Evolutionary conservation across 2,329 filamentous ascomycete genomes (phyloP).

Genomic region (Bipolaris sorokiniana): DNA sequence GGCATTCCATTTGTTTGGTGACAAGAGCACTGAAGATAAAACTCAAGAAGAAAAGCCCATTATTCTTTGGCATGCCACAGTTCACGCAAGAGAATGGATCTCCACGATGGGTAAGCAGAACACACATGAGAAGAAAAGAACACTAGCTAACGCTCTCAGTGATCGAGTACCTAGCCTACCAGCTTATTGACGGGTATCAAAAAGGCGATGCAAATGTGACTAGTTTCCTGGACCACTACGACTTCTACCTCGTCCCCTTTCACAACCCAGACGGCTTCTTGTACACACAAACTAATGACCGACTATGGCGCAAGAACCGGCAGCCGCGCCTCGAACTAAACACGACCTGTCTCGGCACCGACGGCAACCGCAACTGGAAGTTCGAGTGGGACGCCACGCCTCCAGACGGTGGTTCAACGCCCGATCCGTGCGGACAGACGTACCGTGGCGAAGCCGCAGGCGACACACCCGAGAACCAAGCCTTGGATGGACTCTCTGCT

Average conservation of each 20-base stretch:
- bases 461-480: conserved; percentile 42
- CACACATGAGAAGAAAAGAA: not conserved
- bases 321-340: conserved; percentile 38
- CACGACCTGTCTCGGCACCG: conserved; percentile 39
- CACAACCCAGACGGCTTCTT: conserved; percentile 45
- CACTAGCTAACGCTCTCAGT: conserved; percentile 8
- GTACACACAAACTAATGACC: conserved; percentile 43
- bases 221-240: conserved; percentile 35
- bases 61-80: conserved; percentile 44
- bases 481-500: conserved; percentile 54
- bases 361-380: conserved; percentile 47
- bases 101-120: conserved; percentile 21
- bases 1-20: conserved; percentile 38
- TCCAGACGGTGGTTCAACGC: conserved; percentile 32
- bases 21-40: conserved; percentile 21
- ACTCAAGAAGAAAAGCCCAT: conserved; percentile 32
- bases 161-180: conserved; percentile 41
- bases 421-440: conserved; percentile 41
- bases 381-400: conserved; percentile 40
- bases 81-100: conserved; percentile 40
- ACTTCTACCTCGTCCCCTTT: conserved; percentile 44
- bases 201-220: conserved; percentile 37
- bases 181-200: conserved; percentile 40
- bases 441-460: conserved; percentile 42
- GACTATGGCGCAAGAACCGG: conserved; percentile 47